phyloP scores from a whole-genome alignment of 805 yeast genomes.

The Spathaspora girioi region DNA sequence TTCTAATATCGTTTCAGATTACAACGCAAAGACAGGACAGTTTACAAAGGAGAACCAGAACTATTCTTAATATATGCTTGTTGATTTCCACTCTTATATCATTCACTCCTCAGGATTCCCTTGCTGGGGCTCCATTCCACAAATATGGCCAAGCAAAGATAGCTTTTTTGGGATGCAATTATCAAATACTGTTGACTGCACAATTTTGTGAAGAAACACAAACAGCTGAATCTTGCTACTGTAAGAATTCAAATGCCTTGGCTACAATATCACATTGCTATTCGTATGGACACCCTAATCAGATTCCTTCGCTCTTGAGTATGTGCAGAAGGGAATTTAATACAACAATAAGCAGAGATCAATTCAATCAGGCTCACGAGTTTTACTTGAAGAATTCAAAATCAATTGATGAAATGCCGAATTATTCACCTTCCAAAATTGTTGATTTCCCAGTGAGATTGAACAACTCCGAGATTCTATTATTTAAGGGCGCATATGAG shows the following conservation, averaged over 20 bases:
- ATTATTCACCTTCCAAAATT: conserved; percentile 4
- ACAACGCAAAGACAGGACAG: conserved; percentile 2
- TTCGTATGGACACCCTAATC: conserved; percentile 17
- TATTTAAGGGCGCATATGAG: conserved; percentile 26
- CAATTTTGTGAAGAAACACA: conserved; percentile 17
- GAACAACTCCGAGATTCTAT: conserved; percentile 14
- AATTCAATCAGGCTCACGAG: conserved; percentile 18
- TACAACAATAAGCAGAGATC: conserved; percentile 16
- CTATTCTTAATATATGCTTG: conserved; percentile 7
- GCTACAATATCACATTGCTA: conserved; percentile 38
- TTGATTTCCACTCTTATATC: conserved; percentile 11
- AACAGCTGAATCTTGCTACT: conserved; percentile 16
- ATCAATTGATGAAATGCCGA: conserved; percentile 8
- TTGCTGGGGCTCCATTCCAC: conserved; percentile 28
- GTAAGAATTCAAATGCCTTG: conserved; percentile 28
- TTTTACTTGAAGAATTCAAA: conserved; percentile 15
- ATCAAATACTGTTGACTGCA: conserved; percentile 16
- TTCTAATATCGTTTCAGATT: conserved; percentile 15
- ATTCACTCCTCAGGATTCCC: conserved; percentile 24
- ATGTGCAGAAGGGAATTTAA: conserved; percentile 21
- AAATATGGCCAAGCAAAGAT: conserved; percentile 24
- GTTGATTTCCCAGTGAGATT: conserved; percentile 25
- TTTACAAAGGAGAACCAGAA: conserved; percentile 2
- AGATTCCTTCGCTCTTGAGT: conserved; percentile 20
- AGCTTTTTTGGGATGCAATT: conserved; percentile 29